Evolutionary conservation across 116 monocot genomes (phyloP), one percentile per base, ranked within the genome.

Genomic region (Trichopus zeylanicus): DNA sequence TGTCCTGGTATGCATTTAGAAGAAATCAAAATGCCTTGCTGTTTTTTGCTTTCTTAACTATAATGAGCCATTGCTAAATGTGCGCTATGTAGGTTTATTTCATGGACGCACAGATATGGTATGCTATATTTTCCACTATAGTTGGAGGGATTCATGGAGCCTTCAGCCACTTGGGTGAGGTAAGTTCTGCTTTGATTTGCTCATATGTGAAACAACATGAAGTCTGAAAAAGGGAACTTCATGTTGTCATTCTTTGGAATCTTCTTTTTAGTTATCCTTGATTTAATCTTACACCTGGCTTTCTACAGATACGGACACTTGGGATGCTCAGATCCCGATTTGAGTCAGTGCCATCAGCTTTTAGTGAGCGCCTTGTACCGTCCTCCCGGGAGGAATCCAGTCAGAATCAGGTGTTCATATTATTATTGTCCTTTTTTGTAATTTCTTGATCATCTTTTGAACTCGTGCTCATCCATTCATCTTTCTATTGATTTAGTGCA

Each of bases 31-130:
- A 21, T 49, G 2, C 4, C n/a, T n/a, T n/a, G 21, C 3, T 49
- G 21, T 16, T 49, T 49, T 48, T 49, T 22, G 19, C 19, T 49
- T 20, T 49, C 42, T 49, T 0, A 0, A 24, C 49, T 49, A 8
- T 22, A 5, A 16, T 24, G 19, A 49, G 19, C 22, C 23, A 49
- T 49, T 4, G 19, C 22, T 22, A 9, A 21, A 24, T 49, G 4
- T 22, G 9, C 46, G 20, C 25, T 23, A 32, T 60, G 19, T 38
- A 97, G 97, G 97, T 98, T 27, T 98, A 98, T 75, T 98, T 98
- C 69, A 98, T 98, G 98, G 98, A 98, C 61, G 55, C 77, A 46
- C 98, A 91, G 67, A 98, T 98, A 79, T 98, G 98, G 98, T 98
- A 98, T 76, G 85, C 98, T 23, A 98, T 98, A 67, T 98, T 85